phyloP scores from a whole-genome alignment of 2,329 filamentous ascomycete species.

The Phialocephala sp. region DNA sequence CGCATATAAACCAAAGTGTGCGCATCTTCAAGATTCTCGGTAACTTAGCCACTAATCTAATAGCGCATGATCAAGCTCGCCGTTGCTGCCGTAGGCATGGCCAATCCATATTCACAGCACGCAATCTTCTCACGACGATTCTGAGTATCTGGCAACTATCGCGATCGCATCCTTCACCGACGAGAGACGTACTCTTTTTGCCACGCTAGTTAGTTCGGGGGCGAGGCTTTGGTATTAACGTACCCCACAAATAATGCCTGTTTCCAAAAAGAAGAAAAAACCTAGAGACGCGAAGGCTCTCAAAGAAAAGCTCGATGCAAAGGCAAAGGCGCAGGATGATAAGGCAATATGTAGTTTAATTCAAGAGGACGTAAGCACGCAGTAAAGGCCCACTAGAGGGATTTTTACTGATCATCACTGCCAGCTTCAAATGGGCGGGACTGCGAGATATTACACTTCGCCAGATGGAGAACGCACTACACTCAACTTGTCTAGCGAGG shows the following conservation, averaged over 20 bases:
- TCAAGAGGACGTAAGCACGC: slow-evolving; percentile 21
- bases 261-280: slow-evolving; percentile 11
- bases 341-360: slow-evolving; percentile 15
- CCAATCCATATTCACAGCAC: slow-evolving; percentile 16
- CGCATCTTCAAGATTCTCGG: slow-evolving; percentile 12
- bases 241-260: slow-evolving; percentile 21
- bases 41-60: slow-evolving; percentile 21
- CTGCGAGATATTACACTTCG: slow-evolving; percentile 7
- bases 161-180: slow-evolving; percentile 14
- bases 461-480: background rate
- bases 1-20: slow-evolving; percentile 12
- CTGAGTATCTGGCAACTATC: slow-evolving; percentile 18
- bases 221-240: slow-evolving; percentile 17
- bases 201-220: slow-evolving; percentile 6
- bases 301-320: slow-evolving; percentile 18
- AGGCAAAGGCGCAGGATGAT: slow-evolving; percentile 17
- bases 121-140: slow-evolving; percentile 18
- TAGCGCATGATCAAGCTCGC: slow-evolving; percentile 18
- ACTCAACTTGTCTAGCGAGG: slow-evolving; percentile 8
- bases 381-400: slow-evolving; percentile 13
- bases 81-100: slow-evolving; percentile 10
- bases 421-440: slow-evolving; percentile 18
- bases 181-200: slow-evolving; percentile 11
- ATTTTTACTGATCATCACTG: slow-evolving; percentile 14
- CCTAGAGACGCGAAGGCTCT: slow-evolving; percentile 18